Conservation (phyloP, 2,329 filamentous ascomycete species). For the Aaosphaeria pasadenensis region DNA sequence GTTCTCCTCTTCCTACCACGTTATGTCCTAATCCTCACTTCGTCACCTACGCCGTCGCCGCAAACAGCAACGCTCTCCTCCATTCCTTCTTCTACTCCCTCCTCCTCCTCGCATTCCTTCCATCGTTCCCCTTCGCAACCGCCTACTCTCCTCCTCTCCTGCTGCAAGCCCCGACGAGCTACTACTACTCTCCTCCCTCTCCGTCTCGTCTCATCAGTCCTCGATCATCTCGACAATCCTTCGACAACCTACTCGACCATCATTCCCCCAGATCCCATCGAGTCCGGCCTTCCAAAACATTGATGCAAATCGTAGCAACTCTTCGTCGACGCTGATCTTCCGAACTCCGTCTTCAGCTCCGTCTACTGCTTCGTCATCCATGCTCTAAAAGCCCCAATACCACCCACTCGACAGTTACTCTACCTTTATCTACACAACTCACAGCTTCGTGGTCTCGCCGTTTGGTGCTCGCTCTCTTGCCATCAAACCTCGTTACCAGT, state of each 20-base stretch:
- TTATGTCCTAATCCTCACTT: not conserved
- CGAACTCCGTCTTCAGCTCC: conserved; percentile 2
- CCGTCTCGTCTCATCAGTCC: conserved; percentile 10
- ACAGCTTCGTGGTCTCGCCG: conserved; percentile 18
- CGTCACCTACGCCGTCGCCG: not conserved
- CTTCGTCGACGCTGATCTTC: conserved; percentile 23
- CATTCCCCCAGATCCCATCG: conserved; percentile 9
- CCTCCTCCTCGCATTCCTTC: conserved; percentile 1
- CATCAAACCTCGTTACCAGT: conserved; percentile 16
- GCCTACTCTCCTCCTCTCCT: not conserved
- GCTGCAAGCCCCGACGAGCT: conserved; percentile 10
- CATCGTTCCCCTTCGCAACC: not conserved
- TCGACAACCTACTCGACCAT: conserved; percentile 31
- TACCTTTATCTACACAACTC: conserved; percentile 3
- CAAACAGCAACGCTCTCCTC: not conserved
- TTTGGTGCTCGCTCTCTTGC: conserved; percentile 20
- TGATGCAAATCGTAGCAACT: conserved; percentile 28
- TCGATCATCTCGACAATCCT: conserved; percentile 11
- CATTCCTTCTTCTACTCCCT: not conserved
- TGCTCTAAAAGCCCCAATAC: conserved; percentile 16
- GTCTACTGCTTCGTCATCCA: conserved; percentile 14
- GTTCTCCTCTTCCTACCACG: conserved; percentile 16
- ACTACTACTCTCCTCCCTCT: conserved; percentile 3
- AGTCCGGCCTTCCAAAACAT: conserved; percentile 21
- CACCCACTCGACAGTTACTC: conserved; percentile 8